phyloP scores from a whole-genome alignment of 2,329 filamentous ascomycete species.

The Cercospora nicotianae region DNA sequence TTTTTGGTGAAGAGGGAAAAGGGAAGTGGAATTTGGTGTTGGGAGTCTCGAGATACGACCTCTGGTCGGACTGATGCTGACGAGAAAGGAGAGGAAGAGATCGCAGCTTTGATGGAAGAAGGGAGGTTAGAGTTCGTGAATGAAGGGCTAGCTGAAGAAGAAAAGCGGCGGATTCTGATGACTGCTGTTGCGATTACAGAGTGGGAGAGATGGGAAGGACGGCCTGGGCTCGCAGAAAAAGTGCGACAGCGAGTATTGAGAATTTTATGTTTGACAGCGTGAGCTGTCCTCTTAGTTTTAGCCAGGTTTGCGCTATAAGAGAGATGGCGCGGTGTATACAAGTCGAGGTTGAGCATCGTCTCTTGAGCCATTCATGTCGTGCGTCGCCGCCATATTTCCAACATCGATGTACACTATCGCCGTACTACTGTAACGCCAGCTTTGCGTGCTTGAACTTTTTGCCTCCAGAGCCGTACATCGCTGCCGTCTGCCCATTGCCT shows the following conservation, averaged over 20 bases:
- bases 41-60: neutral
- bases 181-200: neutral
- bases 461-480: slow-evolving; percentile 64
- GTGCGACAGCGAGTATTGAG: neutral
- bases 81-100: too few relatives aligned
- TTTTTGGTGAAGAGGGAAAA: neutral
- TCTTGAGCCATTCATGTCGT: neutral
- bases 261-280: neutral
- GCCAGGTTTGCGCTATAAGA: neutral
- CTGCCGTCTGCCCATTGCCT: slow-evolving; percentile 78
- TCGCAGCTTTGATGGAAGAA: neutral
- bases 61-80: neutral
- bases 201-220: neutral
- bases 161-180: neutral
- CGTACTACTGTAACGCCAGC: slow-evolving; percentile 41
- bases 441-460: slow-evolving; percentile 59
- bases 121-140: neutral
- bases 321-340: neutral
- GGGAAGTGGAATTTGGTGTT: neutral
- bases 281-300: neutral
- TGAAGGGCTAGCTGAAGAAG: neutral
- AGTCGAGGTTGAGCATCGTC: neutral
- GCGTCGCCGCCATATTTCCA: neutral
- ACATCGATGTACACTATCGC: neutral
- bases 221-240: neutral